Evolutionary conservation across 106 monocot genomes (phyloP).

Genomic region (Dioscorea zingiberensis): DNA sequence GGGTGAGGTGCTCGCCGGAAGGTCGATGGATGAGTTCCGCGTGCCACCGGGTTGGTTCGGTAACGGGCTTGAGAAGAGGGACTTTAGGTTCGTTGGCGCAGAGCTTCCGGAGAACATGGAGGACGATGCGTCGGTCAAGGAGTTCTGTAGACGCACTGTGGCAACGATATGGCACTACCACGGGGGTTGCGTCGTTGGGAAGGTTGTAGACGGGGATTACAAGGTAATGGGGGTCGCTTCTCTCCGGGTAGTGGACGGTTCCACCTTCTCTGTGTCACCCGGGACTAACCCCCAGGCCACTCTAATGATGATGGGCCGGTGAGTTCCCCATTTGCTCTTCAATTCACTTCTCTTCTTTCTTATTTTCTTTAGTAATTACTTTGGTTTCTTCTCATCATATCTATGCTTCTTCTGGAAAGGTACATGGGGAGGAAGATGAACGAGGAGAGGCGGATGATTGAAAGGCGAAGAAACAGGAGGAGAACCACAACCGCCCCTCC

Average conservation of each 20-base stretch:
- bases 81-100: conserved; percentile 52
- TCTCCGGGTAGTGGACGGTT: conserved; percentile 78
- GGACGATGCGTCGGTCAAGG: conserved; percentile 41
- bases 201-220: conserved; percentile 66
- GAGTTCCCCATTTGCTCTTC: not conserved
- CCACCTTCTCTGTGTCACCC: conserved; percentile 55
- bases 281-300: conserved; percentile 98
- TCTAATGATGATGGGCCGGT: conserved; percentile 93
- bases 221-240: conserved; percentile 42
- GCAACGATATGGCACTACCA: conserved; percentile 93
- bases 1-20: conserved; percentile 39
- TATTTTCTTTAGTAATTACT: not conserved
- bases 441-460: conserved; percentile 15
- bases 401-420: not conserved
- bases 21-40: conserved; percentile 66
- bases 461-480: not conserved
- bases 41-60: conserved; percentile 11
- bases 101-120: conserved; percentile 41
- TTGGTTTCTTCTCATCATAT: no score
- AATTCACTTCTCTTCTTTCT: no score
- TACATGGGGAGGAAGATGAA: conserved; percentile 18
- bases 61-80: conserved; percentile 19
- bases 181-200: conserved; percentile 72
- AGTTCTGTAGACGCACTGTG: conserved; percentile 68
- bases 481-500: not conserved